These are phyloP conservation scores for Nigrospora osmanthi DNA, from an alignment of 2,329 filamentous ascomycete genomes.

Conservation along the genomic window DNA sequence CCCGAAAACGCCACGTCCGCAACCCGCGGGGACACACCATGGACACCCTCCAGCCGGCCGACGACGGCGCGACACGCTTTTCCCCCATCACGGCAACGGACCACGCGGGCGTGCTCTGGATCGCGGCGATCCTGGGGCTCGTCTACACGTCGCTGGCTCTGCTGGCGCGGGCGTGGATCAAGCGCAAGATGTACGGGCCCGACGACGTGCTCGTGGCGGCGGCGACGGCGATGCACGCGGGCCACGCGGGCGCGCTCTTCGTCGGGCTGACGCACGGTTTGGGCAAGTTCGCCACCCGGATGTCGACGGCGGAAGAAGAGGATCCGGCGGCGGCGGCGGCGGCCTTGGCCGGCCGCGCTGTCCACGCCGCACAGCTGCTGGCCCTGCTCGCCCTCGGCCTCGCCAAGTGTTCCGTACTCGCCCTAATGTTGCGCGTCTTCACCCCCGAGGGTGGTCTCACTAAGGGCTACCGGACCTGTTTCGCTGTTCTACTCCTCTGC, in stretches of 20 bases:
- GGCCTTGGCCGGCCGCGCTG: not conserved
- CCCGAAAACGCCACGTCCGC: too few relatives aligned
- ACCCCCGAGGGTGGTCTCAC: constrained; percentile 5
- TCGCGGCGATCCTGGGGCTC: constrained; percentile 8
- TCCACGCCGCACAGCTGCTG: constrained; percentile 4
- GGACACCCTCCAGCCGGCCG: too few relatives aligned
- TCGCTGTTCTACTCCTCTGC: constrained; percentile 5
- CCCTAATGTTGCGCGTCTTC: constrained; percentile 9
- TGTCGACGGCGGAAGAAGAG: not conserved
- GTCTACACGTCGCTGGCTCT: constrained; percentile 6
- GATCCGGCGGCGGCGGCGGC: not conserved
- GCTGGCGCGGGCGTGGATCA: constrained; percentile 6
- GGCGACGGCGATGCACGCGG: constrained; percentile 6
- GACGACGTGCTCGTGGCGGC: constrained; percentile 7
- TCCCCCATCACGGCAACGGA: constrained; percentile 8
- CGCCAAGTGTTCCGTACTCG: constrained; percentile 10
- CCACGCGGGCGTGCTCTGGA: constrained; percentile 11
- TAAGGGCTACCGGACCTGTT: constrained; percentile 3
- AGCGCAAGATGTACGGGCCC: constrained; percentile 7
- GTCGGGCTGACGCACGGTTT: constrained; percentile 5
- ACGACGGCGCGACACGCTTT: constrained; percentile 3
- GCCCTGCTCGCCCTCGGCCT: constrained; percentile 5
- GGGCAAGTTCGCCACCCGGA: constrained; percentile 8
- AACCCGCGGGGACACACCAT: too few relatives aligned
- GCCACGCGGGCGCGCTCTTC: constrained; percentile 6